Evolutionary conservation across 352 stramenopile genomes (phyloP), one percentile per base, ranked within the genome.

Genomic region (Globisporangium abappressorium): DNA sequence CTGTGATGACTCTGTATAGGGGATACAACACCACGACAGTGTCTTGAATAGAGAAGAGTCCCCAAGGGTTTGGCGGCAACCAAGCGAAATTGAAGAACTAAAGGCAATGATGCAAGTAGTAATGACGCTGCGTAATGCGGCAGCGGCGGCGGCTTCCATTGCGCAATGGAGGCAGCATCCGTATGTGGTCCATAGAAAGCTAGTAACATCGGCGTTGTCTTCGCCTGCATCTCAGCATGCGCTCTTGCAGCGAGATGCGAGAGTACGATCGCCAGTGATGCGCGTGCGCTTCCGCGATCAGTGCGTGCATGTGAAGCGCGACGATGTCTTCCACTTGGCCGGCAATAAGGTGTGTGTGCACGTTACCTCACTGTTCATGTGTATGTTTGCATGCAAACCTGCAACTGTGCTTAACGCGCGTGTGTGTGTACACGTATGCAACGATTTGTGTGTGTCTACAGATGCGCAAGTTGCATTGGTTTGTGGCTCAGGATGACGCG

Each of bases 401-500:
- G 18, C 43, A 51, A 6, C 18, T 51, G n/a, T 69, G 47, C 51
- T 64, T 60, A 26, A 43, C 18, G 15, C 11, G 11, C 12, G 30
- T 33, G 30, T 47, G 3, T 9, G 43, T 11, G 2, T 49, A 20
- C 11, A 11, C 15, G 9, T 49, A 6, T 49, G 43, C 43, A 51
- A 38, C 20, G 7, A 41, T 47, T 24, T 26, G 22, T 24, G 26
- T 61, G 20, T 38, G 36, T 20, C 47, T 41, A 15, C 59, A 94
- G 86, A 93, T 96, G 82, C 85, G 88, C 55, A 96, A 96, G 65
- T 75, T 96, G 54, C 89, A 82, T 36, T 93, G 87, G 78, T 82
- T 94, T 53, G 67, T 94, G 15, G 69, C 82, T 59, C 86, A 96
- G 65, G 70, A 80, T 57, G 77, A 81, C 28, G 64, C 62, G 0